Conservation (phyloP, 208 protist species). For the Leishmania guyanensis region DNA sequence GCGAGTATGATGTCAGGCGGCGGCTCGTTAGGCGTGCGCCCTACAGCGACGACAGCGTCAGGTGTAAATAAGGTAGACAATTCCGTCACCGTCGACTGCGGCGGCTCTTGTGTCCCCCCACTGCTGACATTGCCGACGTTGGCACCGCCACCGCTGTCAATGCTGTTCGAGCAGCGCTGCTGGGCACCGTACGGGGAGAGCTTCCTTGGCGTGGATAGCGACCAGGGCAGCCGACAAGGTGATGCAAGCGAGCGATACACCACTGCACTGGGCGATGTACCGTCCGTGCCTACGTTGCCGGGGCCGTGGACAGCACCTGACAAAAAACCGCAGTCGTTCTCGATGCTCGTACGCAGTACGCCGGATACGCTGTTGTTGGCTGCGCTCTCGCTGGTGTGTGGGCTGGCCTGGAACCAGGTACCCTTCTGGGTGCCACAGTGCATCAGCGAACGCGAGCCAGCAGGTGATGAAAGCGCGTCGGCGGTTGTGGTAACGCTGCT, state of each 20-base stretch:
- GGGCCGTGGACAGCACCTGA: background rate
- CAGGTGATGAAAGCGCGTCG: background rate
- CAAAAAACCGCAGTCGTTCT: background rate
- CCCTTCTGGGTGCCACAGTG: background rate
- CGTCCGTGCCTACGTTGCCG: background rate
- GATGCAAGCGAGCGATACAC: background rate
- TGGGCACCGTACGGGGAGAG: background rate
- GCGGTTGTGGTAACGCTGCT: background rate
- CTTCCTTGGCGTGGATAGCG: background rate
- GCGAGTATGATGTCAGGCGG: conserved; percentile 32
- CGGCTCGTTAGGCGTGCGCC: conserved; percentile 25
- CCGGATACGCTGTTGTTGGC: background rate
- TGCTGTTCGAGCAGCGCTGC: background rate
- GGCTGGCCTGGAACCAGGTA: background rate
- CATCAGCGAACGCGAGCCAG: background rate
- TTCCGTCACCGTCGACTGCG: background rate
- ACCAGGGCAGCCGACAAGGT: background rate
- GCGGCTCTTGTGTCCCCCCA: background rate
- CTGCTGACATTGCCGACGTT: background rate
- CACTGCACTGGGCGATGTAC: background rate
- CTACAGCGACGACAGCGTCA: background rate
- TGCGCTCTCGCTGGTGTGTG: no score
- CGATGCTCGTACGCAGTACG: background rate
- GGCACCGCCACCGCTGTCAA: background rate
- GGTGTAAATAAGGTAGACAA: background rate